Conservation (phyloP, 306 rosid genomes). For the Calophaca sinica region DNA sequence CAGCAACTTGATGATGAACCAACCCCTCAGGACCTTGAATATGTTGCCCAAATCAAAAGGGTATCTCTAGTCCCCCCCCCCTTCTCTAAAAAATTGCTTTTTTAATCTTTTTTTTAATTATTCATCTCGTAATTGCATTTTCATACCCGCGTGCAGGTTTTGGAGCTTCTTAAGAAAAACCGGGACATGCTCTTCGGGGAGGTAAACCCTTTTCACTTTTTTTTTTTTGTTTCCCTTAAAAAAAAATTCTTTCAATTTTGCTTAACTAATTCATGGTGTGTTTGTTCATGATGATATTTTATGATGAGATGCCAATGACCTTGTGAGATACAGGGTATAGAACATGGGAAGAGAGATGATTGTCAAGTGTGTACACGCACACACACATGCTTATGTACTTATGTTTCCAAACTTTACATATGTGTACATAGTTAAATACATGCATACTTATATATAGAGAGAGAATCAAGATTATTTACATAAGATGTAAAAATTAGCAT, state of each 20-base stretch:
- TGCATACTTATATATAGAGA: no score
- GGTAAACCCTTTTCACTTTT: conserved; percentile 51
- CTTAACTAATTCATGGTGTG: background rate
- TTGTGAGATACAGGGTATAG: background rate
- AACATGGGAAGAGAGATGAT: background rate
- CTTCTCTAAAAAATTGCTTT: background rate
- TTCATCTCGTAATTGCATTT: conserved; percentile 1
- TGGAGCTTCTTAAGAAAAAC: conserved; percentile 84
- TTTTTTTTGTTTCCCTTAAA: background rate
- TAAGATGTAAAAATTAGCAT: background rate
- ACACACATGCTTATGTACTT: background rate
- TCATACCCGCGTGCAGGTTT: conserved; percentile 55
- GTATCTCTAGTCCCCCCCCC: conserved; percentile 55
- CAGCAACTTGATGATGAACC: conserved; percentile 39
- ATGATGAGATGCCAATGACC: background rate
- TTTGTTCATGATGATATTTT: conserved; percentile 30
- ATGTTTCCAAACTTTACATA: no score
- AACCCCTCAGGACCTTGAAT: conserved; percentile 68
- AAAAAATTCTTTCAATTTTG: background rate
- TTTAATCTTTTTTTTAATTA: background rate
- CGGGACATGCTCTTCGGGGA: conserved; percentile 93
- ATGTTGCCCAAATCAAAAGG: conserved; percentile 69
- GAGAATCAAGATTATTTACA: background rate
- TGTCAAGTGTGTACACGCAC: background rate
- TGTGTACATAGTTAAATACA: no score